Base-by-base conservation (phyloP, 2,329 filamentous ascomycete genomes). In the Aspergillus neotritici region DNA sequence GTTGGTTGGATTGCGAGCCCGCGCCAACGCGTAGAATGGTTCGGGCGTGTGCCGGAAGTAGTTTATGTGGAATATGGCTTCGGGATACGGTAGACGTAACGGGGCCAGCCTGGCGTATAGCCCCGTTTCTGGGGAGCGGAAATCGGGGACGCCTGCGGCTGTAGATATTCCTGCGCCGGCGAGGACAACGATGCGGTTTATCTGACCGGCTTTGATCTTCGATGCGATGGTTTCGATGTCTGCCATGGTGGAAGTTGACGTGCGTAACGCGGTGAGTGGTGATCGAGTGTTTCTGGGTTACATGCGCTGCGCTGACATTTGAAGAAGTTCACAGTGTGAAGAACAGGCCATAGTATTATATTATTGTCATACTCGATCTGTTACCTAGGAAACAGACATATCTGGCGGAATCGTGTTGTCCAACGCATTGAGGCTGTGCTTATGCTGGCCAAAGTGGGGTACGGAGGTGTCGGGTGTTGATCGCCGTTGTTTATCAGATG, bases 21-120 rank as follows among this genome's bases (percentile, higher is more conserved):
- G 82, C 5, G 89, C 87, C 10, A 95, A 78, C 1, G 84, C 78
- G 64, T 94, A 95, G 69, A 95, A 95, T 0, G 88, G 87, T 14
- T 82, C 73, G 0, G 89, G 89, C 44, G 90, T 83, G 36, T 81
- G 61, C 40, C 79, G 76, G 70, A 95, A 95, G 71, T 85, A 95
- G 46, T 73, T 74, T 50, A 94, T 87, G 58, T 91, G 86, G 68
- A 94, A 94, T 38, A 94, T 86, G 11, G 86, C 87, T 67, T 94
- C 87, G 17, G 88, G 82, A 57, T 87, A 83, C 0, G 88, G 87
- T 0, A 95, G 76, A 42, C 89, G 79, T 14, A 94, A 76, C 17
- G 84, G 78, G 13, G 83, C 82, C 16, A 95, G 81, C 57, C 91
- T 93, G 57, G 84, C 83, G 63, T 95, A 95, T 4, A 95, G 77